phyloP scores from a whole-genome alignment of 2,329 filamentous ascomycete species.

The Diaporthe citriasiana region DNA sequence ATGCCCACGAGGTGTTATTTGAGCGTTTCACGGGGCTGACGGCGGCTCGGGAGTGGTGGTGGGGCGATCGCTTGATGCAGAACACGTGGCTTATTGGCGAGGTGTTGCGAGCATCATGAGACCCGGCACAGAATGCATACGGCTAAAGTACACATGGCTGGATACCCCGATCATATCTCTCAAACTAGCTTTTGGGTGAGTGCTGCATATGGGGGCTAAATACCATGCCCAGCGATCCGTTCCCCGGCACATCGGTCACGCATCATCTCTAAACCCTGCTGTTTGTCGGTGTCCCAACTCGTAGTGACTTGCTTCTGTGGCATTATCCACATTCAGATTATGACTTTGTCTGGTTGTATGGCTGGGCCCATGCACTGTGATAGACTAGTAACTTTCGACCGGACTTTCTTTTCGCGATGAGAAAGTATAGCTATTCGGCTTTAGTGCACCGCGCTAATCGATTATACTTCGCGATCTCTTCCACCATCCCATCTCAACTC shows the following conservation, averaged over 20 bases:
- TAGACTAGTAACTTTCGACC: background rate
- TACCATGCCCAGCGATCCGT: background rate
- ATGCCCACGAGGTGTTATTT: background rate
- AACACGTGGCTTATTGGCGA: constrained; percentile 23
- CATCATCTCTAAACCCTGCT: background rate
- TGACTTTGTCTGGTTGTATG: background rate
- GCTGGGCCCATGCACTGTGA: constrained; percentile 15
- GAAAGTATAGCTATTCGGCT: background rate
- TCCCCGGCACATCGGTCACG: constrained; percentile 13
- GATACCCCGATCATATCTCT: background rate
- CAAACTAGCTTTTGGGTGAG: too few species aligned
- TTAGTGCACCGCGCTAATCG: background rate
- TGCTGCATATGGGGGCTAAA: background rate
- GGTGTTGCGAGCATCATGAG: constrained; percentile 30
- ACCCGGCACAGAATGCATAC: background rate
- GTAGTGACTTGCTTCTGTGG: background rate
- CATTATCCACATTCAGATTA: background rate
- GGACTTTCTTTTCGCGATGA: background rate
- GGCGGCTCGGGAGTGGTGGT: constrained; percentile 16
- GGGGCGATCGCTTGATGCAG: constrained; percentile 21
- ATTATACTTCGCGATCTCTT: background rate
- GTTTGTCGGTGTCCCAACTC: background rate
- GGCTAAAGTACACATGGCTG: constrained; percentile 4
- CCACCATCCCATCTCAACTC: background rate
- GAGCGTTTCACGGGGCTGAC: background rate